Conservation (phyloP, 2,329 filamentous ascomycete species). For the Chrysosphaeria jannelii region DNA sequence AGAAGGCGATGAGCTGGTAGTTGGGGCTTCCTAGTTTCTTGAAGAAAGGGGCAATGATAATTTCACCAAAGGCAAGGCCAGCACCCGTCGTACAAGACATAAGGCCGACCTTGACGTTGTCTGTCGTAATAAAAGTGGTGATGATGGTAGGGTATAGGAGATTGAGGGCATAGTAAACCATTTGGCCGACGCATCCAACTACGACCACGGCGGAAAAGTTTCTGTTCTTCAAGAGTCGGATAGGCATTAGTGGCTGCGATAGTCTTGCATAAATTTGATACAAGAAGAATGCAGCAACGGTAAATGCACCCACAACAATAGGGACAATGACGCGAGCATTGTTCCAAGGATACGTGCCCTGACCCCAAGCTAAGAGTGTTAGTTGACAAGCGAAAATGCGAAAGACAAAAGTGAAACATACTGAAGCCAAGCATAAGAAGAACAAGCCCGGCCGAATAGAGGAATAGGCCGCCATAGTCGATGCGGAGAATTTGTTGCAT, state of each 20-base stretch:
- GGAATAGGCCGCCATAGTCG: slow-evolving; percentile 13
- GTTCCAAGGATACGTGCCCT: slow-evolving; percentile 13
- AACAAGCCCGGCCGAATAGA: slow-evolving; percentile 15
- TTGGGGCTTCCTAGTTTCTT: slow-evolving; percentile 2
- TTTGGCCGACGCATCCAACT: slow-evolving; percentile 10
- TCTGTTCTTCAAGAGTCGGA: slow-evolving; percentile 12
- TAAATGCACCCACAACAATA: slow-evolving; percentile 7
- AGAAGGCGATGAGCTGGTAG: slow-evolving; percentile 2
- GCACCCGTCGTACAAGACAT: slow-evolving; percentile 1
- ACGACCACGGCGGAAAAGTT: slow-evolving; percentile 10
- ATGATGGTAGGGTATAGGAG: slow-evolving; percentile 11
- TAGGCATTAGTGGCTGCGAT: slow-evolving; percentile 13
- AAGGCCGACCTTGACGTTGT: slow-evolving; percentile 3
- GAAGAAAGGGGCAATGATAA: slow-evolving; percentile 1
- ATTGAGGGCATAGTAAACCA: slow-evolving; percentile 11
- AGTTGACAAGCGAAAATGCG: too few species aligned
- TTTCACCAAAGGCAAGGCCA: slow-evolving; percentile 2
- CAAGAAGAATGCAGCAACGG: slow-evolving; percentile 6
- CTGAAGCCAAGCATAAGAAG: slow-evolving; percentile 16
- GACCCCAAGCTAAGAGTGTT: too few species aligned
- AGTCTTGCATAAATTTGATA: slow-evolving; percentile 6
- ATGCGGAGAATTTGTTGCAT: slow-evolving; percentile 9
- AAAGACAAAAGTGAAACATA: too few species aligned
- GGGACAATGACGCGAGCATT: slow-evolving; percentile 8
- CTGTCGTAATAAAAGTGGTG: slow-evolving; percentile 6